Percentiles rank a stretch among this genome's conserved stretches.
Conservation (phyloP, 2,329 filamentous ascomycete species). For the Colletotrichum phormii region DNA sequence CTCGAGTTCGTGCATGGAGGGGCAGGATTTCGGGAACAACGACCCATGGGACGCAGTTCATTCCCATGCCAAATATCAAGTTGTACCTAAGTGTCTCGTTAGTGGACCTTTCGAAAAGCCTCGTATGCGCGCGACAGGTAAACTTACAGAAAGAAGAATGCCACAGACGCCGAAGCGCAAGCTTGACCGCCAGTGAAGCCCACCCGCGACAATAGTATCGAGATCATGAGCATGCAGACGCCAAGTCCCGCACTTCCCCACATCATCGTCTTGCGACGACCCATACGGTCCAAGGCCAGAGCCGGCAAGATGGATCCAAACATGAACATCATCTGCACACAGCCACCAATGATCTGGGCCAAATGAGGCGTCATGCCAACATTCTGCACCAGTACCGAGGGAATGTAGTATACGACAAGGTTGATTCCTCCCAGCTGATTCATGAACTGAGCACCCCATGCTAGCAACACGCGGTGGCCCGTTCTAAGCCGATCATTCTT, state of each 20-base stretch:
- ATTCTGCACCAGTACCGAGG: constrained; percentile 47
- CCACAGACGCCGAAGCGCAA: constrained; percentile 44
- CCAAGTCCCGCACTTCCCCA: constrained; percentile 49
- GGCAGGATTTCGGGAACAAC: constrained; percentile 51
- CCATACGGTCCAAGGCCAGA: constrained; percentile 49
- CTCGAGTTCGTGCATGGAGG: constrained; percentile 46
- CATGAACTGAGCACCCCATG: constrained; percentile 60
- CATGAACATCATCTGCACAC: constrained; percentile 52
- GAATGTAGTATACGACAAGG: constrained; percentile 52
- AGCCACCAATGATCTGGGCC: constrained; percentile 49
- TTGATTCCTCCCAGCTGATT: constrained; percentile 63
- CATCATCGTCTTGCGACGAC: constrained; percentile 57
- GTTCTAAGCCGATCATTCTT: constrained; percentile 56
- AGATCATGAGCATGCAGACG: constrained; percentile 52
- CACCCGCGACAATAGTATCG: constrained; percentile 44
- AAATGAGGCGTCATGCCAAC: constrained; percentile 46
- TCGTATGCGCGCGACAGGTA: neutral
- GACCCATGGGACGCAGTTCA: constrained; percentile 51
- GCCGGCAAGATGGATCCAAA: constrained; percentile 50
- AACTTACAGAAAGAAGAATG: constrained; percentile 50
- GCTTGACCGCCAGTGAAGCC: constrained; percentile 34
- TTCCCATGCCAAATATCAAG: constrained; percentile 41
- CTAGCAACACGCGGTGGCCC: constrained; percentile 56
- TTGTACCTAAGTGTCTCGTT: constrained; percentile 40
- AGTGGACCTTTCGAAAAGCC: neutral